Evolutionary conservation across 441 rosid genomes (phyloP).

Genomic region (Croton laevigatus): DNA sequence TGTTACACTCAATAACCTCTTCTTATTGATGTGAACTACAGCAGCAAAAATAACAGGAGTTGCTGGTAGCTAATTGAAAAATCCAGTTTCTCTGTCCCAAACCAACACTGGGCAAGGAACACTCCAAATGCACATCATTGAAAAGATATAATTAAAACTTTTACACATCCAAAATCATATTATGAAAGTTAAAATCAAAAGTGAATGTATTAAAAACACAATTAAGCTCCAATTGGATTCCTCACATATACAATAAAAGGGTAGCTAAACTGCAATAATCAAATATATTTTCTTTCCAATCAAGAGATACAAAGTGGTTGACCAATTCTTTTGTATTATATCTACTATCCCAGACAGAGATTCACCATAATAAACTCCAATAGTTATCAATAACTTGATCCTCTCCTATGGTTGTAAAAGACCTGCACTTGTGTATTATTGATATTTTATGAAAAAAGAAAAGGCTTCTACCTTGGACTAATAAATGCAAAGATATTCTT

Average conservation of each 20-base stretch:
- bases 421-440: too few species aligned
- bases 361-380: too few species aligned
- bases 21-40: background rate
- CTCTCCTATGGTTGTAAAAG: too few species aligned
- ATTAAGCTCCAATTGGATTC: background rate
- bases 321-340: background rate
- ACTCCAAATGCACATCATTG: background rate
- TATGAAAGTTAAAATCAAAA: too few species aligned
- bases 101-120: background rate
- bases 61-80: background rate
- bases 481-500: too few species aligned
- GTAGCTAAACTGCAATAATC: background rate
- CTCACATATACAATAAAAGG: background rate
- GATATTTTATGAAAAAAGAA: too few species aligned
- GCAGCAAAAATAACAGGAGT: background rate
- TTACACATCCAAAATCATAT: too few species aligned
- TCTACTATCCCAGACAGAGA: background rate
- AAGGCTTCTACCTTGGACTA: too few species aligned
- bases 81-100: background rate
- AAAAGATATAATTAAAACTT: too few species aligned
- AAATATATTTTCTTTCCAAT: too few species aligned
- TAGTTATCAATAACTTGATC: too few species aligned
- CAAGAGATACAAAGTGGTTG: background rate
- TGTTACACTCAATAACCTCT: too few species aligned
- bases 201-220: background rate